These are phyloP conservation scores for Aspergillus pseudoterreus DNA, from an alignment of 2,329 filamentous ascomycete genomes.

Conservation along the genomic window DNA sequence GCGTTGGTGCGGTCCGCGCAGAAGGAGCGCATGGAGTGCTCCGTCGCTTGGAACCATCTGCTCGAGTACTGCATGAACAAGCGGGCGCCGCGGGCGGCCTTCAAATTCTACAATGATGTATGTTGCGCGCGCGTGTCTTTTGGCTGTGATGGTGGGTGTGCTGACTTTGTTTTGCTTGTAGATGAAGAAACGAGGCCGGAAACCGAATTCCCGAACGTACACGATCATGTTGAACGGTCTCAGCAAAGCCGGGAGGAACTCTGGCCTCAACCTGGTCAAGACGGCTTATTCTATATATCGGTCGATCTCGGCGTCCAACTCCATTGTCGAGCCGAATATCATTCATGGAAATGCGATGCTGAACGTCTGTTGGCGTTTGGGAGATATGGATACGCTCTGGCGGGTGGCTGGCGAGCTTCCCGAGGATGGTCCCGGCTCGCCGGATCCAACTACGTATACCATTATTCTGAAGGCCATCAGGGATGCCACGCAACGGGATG, in stretches of 20 bases:
- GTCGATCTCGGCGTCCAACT: conserved; percentile 62
- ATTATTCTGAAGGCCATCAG: conserved; percentile 77
- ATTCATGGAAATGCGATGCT: conserved; percentile 89
- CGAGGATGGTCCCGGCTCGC: conserved; percentile 56
- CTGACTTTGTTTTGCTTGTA: conserved; percentile 31
- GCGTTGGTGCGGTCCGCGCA: conserved; percentile 62
- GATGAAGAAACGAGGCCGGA: conserved; percentile 92
- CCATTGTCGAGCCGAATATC: conserved; percentile 65
- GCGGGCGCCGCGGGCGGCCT: conserved; percentile 58
- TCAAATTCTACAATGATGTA: conserved; percentile 88
- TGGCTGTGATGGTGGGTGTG: background rate
- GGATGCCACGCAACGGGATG: conserved; percentile 36
- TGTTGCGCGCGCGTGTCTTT: conserved; percentile 15
- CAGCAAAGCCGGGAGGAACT: conserved; percentile 53
- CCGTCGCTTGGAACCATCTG: conserved; percentile 84
- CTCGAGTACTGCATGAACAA: conserved; percentile 67
- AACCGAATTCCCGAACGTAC: conserved; percentile 78
- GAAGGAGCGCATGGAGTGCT: conserved; percentile 61
- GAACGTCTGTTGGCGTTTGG: conserved; percentile 69
- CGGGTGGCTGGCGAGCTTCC: conserved; percentile 70
- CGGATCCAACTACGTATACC: conserved; percentile 73
- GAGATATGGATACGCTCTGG: conserved; percentile 78
- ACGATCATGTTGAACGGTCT: conserved; percentile 78
- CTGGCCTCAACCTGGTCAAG: conserved; percentile 55
- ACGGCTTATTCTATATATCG: conserved; percentile 75